These are phyloP conservation scores for Pseudonectria foliicola DNA, from an alignment of 2,329 filamentous ascomycete species.

Conservation along the genomic window DNA sequence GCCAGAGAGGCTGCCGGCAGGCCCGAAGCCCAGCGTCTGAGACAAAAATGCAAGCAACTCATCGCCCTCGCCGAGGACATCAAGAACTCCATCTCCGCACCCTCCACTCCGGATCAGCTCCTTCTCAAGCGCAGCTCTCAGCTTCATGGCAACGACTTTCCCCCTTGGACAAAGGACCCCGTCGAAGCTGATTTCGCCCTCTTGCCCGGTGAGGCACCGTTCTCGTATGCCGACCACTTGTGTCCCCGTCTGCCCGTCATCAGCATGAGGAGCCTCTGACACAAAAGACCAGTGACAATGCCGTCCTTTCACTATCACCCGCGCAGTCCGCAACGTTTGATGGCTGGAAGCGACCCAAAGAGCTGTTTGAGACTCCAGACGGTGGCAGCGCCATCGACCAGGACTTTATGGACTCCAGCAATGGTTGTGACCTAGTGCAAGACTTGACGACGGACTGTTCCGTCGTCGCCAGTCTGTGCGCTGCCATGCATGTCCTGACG, in stretches of 20 bases:
- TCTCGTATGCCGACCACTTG: slow-evolving; percentile 46
- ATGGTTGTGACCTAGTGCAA: slow-evolving; percentile 77
- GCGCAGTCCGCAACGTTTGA: slow-evolving; percentile 70
- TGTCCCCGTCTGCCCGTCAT: too few relatives aligned
- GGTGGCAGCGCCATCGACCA: slow-evolving; percentile 24
- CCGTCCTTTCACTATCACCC: slow-evolving; percentile 64
- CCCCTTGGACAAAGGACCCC: slow-evolving; percentile 70
- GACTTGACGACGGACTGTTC: slow-evolving; percentile 96
- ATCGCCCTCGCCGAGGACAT: slow-evolving; percentile 68
- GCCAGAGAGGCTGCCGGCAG: slow-evolving; percentile 52
- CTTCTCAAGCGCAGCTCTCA: slow-evolving; percentile 71
- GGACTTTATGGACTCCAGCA: slow-evolving; percentile 48
- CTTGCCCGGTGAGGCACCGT: slow-evolving; percentile 43
- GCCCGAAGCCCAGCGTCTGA: slow-evolving; percentile 60
- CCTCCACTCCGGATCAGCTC: slow-evolving; percentile 1
- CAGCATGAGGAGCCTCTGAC: slow-evolving; percentile 1
- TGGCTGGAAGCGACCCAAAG: slow-evolving; percentile 71
- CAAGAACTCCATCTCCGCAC: slow-evolving; percentile 40
- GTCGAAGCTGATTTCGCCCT: slow-evolving; percentile 53
- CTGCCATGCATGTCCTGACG: slow-evolving; percentile 62
- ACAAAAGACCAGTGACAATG: slow-evolving; percentile 51
- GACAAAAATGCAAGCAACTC: slow-evolving; percentile 61
- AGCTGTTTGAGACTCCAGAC: slow-evolving; percentile 43
- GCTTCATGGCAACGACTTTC: slow-evolving; percentile 76
- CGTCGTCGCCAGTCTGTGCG: slow-evolving; percentile 90